phyloP scores from a whole-genome alignment of 1,284 basidiomycete genomes.

The Rugosomyces carneus region DNA sequence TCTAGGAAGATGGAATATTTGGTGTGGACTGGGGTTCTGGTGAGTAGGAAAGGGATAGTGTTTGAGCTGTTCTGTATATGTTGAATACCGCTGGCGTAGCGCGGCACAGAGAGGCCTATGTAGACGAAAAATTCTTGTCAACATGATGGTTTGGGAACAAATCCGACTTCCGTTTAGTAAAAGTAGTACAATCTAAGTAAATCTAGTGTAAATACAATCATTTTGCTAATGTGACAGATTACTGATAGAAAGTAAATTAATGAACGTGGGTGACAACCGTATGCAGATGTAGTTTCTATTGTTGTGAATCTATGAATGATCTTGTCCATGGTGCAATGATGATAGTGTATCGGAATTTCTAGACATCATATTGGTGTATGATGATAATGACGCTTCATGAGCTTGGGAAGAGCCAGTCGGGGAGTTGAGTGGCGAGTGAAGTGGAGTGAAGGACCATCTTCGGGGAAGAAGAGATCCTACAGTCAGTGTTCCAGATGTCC shows the following conservation, averaged over 20 bases:
- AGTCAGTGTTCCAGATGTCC: slow-evolving; percentile 28
- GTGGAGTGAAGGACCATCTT: slow-evolving; percentile 31
- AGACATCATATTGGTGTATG: slow-evolving; percentile 5
- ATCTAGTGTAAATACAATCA: not conserved
- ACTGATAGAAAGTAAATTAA: slow-evolving; percentile 6
- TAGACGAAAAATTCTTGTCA: slow-evolving; percentile 5
- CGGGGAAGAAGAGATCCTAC: slow-evolving; percentile 30
- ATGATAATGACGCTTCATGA: slow-evolving; percentile 10
- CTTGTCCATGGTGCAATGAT: slow-evolving; percentile 6
- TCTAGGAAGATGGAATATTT: slow-evolving; percentile 57
- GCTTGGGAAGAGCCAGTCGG: slow-evolving; percentile 18
- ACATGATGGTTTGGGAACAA: slow-evolving; percentile 5
- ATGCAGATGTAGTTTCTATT: not conserved
- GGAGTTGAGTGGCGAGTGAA: slow-evolving; percentile 25
- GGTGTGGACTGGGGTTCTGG: slow-evolving; percentile 50
- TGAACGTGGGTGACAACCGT: not conserved
- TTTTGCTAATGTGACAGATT: not conserved
- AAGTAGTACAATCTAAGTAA: too few species aligned
- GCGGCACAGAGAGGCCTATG: slow-evolving; percentile 1
- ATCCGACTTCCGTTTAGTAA: not conserved
- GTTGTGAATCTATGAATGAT: slow-evolving; percentile 5
- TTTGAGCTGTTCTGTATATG: slow-evolving; percentile 5
- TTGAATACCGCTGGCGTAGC: slow-evolving; percentile 2
- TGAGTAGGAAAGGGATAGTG: slow-evolving; percentile 44
- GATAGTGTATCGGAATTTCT: slow-evolving; percentile 6